Base-by-base conservation (phyloP, 2,329 filamentous ascomycete genomes). In the Thielaviopsis musarum region DNA sequence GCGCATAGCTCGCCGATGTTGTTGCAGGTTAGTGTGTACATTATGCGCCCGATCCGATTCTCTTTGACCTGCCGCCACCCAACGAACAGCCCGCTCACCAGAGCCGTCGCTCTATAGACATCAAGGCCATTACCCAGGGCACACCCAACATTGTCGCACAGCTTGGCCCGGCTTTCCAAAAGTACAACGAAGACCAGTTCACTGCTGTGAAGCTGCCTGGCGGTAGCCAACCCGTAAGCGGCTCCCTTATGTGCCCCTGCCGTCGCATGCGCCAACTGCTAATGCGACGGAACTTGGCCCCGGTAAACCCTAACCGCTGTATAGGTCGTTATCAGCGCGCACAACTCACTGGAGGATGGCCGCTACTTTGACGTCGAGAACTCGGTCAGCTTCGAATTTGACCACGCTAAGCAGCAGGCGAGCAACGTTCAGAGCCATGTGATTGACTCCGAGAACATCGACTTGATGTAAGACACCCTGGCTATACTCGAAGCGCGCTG, bases 161-260 rank as follows among this genome's bases (percentile, higher is more conserved):
- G 64, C 84, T 96, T 58, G 80, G 78, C 6, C 87, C 90, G 0
- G 90, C 93, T 0, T 94, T 95, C 70, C 78, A 91, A 73, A 89
- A 87, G 72, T 97, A 98, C 79, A 96, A 97, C 67, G 91, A 98
- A 73, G 86, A 91, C 72, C 93, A 98, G 72, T 87, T 96, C 71
- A 75, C 83, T 55, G 90, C 90, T 17, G 85, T 88, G 63, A 95
- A 94, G 77, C 81, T 98, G 59, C 91, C 91, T 0, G 90, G 90
- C 30, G 82, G 87, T 69, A 91, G 83, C 71, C 83, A 89, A 70
- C 67, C 69, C 59, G 73, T 75, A 60, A 54, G 70, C 66, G 34
- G 54, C 21, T 45, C 26, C 15, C 4, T 15, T 17, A 17, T 28
- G 21, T 21, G 15, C n/a, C 30, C 10, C 30, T 34, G 30, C 30